A percentile compares a stretch with the other conserved stretches of the same genome.
Conservation (phyloP, 2,329 filamentous ascomycete genomes). For the Scedosporium apiospermum region DNA sequence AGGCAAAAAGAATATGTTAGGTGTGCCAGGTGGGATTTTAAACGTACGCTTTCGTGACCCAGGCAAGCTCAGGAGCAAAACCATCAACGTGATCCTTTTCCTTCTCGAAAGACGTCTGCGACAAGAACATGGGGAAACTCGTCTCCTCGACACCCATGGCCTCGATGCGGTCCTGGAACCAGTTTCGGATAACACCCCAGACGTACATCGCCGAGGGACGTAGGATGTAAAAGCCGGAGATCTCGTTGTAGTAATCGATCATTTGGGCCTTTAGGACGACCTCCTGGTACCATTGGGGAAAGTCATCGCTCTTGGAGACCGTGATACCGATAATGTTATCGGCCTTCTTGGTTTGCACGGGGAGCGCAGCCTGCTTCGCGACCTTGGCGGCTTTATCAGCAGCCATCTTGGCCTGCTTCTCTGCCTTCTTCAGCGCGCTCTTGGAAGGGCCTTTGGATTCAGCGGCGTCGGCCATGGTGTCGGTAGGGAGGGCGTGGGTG, state of each 20-base stretch:
- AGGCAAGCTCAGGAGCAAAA: slow-evolving; percentile 89
- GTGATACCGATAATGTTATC: slow-evolving; percentile 81
- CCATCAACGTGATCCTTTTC: slow-evolving; percentile 98
- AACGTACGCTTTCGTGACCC: slow-evolving; percentile 73
- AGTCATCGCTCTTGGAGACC: slow-evolving; percentile 74
- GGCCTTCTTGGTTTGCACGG: slow-evolving; percentile 47
- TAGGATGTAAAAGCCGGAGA: slow-evolving; percentile 94
- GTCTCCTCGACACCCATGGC: slow-evolving; percentile 87
- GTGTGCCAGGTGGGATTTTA: neutral
- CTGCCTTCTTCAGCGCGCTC: slow-evolving; percentile 56
- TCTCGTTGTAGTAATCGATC: slow-evolving; percentile 91
- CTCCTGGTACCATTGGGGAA: slow-evolving; percentile 95
- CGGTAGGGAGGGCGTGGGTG: neutral
- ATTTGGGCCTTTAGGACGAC: slow-evolving; percentile 94
- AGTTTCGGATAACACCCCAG: slow-evolving; percentile 56
- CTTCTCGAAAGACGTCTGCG: slow-evolving; percentile 72
- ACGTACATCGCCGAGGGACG: slow-evolving; percentile 61
- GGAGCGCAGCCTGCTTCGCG: slow-evolving; percentile 43
- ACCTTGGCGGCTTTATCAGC: slow-evolving; percentile 54
- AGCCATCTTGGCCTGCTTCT: slow-evolving; percentile 52
- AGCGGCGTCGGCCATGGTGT: slow-evolving; percentile 22
- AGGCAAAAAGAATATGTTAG: neutral
- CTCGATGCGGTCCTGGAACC: slow-evolving; percentile 71
- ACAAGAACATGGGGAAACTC: slow-evolving; percentile 95
- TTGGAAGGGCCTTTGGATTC: slow-evolving; percentile 37